Evolutionary conservation across 306 rosid genomes (phyloP), one percentile per base, ranked within the genome.

Genomic region (Cucurbita maxima): DNA sequence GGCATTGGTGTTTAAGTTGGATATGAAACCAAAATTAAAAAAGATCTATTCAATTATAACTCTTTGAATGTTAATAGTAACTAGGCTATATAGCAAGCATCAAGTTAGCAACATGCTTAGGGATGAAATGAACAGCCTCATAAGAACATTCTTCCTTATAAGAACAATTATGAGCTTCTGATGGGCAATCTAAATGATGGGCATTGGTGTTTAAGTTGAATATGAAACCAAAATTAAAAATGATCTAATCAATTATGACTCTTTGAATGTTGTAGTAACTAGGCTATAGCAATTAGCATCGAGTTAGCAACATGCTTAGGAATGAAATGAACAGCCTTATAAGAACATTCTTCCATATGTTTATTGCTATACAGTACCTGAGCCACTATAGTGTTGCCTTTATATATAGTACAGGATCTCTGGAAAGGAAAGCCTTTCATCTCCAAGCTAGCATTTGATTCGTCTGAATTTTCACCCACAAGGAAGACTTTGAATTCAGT

Each of bases 401-500:
- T 77, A 75, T 85, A 90, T 53, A 94, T 81, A 72, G 73, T 81
- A 80, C 97, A 94, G 30, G 96, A 84, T 85, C 76, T 89, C 80
- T 59, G 79, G 78, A 80, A 90, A 67, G 96, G 89, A 10, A 72
- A 86, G 18, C 98, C 98, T 53, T 74, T 87, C 44, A 94, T 81
- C 79, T 75, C 87, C 79, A 90, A 75, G 63, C 83, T 78, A 16
- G 82, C 76, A 60, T 74, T 57, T 47, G 86, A 47, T 22, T 76
- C 85, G 16, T 77, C 83, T 0, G 54, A 52, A 9, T 52, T 77
- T 72, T 76, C 89, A 53, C 86, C 84, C 22, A 12, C 52, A 18
- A 89, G 76, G 79, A 79, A 76, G 5, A 89, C 88, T 66, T 85
- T 85, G 58, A 90, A 77, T 80, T 87, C 97, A 34, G 86, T 81